Percentiles rank a stretch among this genome's conserved stretches.
These are phyloP conservation scores for Quercus variabilis DNA, from an alignment of 306 rosid genomes.

Conservation along the genomic window DNA sequence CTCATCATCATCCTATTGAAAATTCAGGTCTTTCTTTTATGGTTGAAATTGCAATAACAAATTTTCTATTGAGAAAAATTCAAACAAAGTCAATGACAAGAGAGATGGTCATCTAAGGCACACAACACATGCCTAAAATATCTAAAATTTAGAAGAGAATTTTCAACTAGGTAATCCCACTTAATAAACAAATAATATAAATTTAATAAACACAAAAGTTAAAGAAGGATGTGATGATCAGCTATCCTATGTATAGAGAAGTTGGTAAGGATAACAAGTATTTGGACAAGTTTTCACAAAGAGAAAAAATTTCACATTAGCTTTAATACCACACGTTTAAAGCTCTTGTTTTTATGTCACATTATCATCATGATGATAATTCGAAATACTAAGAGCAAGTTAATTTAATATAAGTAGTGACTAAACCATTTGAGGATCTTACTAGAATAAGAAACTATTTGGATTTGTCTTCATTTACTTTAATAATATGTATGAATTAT, in stretches of 20 bases:
- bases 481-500: conserved; percentile 18
- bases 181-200: background rate
- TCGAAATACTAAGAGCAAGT: background rate
- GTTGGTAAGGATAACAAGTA: conserved; percentile 35
- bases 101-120: conserved; percentile 45
- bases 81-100: conserved; percentile 66
- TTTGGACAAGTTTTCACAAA: conserved; percentile 24
- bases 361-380: conserved; percentile 23
- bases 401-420: conserved; percentile 8
- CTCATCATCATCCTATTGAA: conserved; percentile 49
- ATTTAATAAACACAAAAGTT: background rate
- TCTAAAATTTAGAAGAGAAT: background rate
- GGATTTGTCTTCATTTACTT: background rate
- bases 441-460: conserved; percentile 29
- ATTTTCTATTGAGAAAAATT: conserved; percentile 34
- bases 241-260: background rate
- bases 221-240: background rate
- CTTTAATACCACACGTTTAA: conserved; percentile 4
- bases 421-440: conserved; percentile 27
- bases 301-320: background rate
- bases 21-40: conserved; percentile 19
- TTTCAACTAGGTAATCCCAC: background rate
- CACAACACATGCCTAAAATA: conserved; percentile 23
- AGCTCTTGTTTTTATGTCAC: background rate
- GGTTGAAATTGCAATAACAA: conserved; percentile 44